Base-by-base conservation (phyloP, 2,329 filamentous ascomycete genomes). In the Trichoderma atroviride region DNA sequence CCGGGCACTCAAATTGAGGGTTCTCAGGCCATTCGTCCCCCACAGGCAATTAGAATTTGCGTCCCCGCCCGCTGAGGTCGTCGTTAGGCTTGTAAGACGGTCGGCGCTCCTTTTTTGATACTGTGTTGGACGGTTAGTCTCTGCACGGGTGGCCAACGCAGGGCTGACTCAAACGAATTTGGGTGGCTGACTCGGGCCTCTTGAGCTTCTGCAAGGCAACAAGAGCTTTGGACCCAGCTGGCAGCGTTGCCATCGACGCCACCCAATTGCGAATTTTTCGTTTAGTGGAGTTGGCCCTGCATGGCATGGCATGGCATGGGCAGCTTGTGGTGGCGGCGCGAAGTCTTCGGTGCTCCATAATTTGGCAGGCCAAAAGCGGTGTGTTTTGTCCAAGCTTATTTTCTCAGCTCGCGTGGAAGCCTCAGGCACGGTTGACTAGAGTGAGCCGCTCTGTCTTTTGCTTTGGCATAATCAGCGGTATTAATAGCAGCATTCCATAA, bases 161-260 rank as follows among this genome's bases (percentile, higher is more conserved):
- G 24, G 63, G 63, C 63, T 67, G 40, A 67, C 37, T 37, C 63
- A 57, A 57, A 9, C 52, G 52, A 33, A 14, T 9, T 11, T 47
- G 14, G 37, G 29, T 43, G 19, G 29, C 55, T 66, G 62, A 57
- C 53, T 66, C 62, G 63, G 22, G 13, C 55, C 37, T 29, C 6
- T 57, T 33, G 27, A 66, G 52, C 22, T 35, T 22, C 37, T 67
- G 63, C 53, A 58, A 50, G 55, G 55, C 63, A 59, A 11, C 33
- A 14, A 43, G n/a, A 56, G 27, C 50, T 56, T 64, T 31, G 29
- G 62, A 53, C 22, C 19, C 37, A 29, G 22, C 24, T 35, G 37
- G 53, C 63, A 66, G 37, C 63, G 63, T 50, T n/a, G 63, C 37
- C 19, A 66, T 66, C 40, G 55, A 59, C 63, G 55, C 63, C 63